phyloP scores from a whole-genome alignment of 495 filamentous ascomycete genomes.

The Daldinia caldariorum region DNA sequence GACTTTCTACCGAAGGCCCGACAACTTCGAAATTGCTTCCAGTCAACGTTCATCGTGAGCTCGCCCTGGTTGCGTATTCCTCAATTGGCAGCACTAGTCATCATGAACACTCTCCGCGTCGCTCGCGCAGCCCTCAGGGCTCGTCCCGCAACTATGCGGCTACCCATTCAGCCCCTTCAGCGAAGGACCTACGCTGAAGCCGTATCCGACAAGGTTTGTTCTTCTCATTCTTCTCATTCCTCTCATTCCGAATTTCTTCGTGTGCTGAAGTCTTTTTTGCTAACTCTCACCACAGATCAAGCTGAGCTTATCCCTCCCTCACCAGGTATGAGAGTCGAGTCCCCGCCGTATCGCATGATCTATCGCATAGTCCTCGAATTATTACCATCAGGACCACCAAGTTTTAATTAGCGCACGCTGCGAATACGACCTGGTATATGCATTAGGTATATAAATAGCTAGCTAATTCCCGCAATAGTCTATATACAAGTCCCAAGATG shows the following conservation, averaged over 20 bases:
- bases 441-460: slow-evolving; percentile 3
- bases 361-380: not conserved
- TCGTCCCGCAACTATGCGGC: slow-evolving; percentile 73
- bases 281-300: slow-evolving; percentile 77
- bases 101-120: slow-evolving; percentile 92
- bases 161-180: slow-evolving; percentile 77
- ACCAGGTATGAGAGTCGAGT: slow-evolving; percentile 78
- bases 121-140: slow-evolving; percentile 85
- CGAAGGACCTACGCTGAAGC: slow-evolving; percentile 95
- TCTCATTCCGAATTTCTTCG: not conserved
- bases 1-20: slow-evolving; percentile 51
- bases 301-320: slow-evolving; percentile 94
- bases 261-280: slow-evolving; percentile 7
- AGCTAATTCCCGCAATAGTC: slow-evolving; percentile 63
- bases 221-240: slow-evolving; percentile 6
- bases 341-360: not conserved
- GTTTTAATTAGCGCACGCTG: slow-evolving; percentile 17
- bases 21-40: slow-evolving; percentile 56
- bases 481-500: slow-evolving; percentile 69
- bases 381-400: slow-evolving; percentile 1
- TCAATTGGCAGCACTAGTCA: slow-evolving; percentile 64
- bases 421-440: slow-evolving; percentile 16
- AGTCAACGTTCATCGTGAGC: slow-evolving; percentile 47
- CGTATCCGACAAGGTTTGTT: slow-evolving; percentile 75
- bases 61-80: slow-evolving; percentile 46